These are phyloP conservation scores for Artemisia annua DNA, from an alignment of 129 eudicot genomes.

Conservation along the genomic window DNA sequence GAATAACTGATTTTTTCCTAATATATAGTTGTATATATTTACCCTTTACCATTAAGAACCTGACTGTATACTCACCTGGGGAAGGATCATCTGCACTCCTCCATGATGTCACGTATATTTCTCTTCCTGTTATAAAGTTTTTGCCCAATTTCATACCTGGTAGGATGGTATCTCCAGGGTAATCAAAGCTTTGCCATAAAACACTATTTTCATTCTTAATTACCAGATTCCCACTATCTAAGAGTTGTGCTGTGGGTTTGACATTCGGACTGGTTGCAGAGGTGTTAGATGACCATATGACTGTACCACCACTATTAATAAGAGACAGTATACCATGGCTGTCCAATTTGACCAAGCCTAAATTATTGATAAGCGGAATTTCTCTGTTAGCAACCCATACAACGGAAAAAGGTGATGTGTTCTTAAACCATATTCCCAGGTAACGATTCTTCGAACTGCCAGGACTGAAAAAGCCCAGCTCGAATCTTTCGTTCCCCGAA, in stretches of 20 bases:
- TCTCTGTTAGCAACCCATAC: too few species aligned
- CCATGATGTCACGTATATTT: not conserved
- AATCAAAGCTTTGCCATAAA: constrained; percentile 18
- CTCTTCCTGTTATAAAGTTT: constrained; percentile 3
- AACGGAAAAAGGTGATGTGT: too few species aligned
- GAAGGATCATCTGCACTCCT: not conserved
- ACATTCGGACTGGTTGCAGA: not conserved
- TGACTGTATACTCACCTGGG: not conserved
- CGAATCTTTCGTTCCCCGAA: too few species aligned
- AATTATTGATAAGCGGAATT: too few species aligned
- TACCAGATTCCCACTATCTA: constrained; percentile 18
- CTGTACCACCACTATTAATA: not conserved
- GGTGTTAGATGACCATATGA: not conserved
- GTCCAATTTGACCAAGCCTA: too few species aligned
- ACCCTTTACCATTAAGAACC: too few species aligned
- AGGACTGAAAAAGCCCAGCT: too few species aligned
- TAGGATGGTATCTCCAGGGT: constrained; percentile 5
- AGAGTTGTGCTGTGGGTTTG: not conserved
- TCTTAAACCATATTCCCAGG: too few species aligned
- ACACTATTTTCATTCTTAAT: not conserved
- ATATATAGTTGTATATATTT: too few species aligned
- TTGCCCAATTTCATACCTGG: constrained; percentile 16
- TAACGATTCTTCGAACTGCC: too few species aligned
- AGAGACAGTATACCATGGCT: not conserved
- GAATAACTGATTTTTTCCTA: not conserved